Evolutionary conservation across 2,329 filamentous ascomycete species (phyloP).

Genomic region (Pseudocercospora fuligena): DNA sequence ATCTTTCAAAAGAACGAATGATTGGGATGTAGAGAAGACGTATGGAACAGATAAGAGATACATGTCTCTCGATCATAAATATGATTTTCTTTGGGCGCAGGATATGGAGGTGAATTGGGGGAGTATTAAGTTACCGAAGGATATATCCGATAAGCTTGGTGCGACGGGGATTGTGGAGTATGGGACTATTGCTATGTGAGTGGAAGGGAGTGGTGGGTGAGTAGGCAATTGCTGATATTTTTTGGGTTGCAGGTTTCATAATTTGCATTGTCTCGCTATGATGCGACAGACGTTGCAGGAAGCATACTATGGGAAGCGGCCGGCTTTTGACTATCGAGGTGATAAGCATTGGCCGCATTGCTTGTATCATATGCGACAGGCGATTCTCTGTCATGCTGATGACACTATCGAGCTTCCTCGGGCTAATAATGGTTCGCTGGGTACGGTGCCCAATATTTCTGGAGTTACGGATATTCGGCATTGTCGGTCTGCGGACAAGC

Average conservation of each 20-base stretch:
- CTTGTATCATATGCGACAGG: slow-evolving; percentile 19
- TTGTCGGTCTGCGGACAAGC: slow-evolving; percentile 21
- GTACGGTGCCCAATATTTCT: slow-evolving; percentile 9
- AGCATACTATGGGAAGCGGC: slow-evolving; percentile 17
- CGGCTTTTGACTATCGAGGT: slow-evolving; percentile 17
- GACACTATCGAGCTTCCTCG: slow-evolving; percentile 21
- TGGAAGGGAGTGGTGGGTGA: neutral
- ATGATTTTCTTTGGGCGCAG: slow-evolving; percentile 21
- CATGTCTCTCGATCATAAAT: slow-evolving; percentile 23
- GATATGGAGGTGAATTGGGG: slow-evolving; percentile 12
- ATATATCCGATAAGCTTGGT: slow-evolving; percentile 7
- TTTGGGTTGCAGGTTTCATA: slow-evolving; percentile 17
- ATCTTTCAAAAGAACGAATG: slow-evolving; percentile 3
- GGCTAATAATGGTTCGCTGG: slow-evolving; percentile 19
- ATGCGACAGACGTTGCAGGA: slow-evolving; percentile 20
- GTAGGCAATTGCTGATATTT: neutral
- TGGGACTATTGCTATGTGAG: slow-evolving; percentile 23
- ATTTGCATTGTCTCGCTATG: slow-evolving; percentile 19
- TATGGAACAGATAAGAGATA: slow-evolving; percentile 19
- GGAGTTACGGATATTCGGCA: slow-evolving; percentile 21
- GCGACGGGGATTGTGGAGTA: slow-evolving; percentile 12
- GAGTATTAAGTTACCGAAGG: slow-evolving; percentile 13
- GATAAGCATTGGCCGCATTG: slow-evolving; percentile 22
- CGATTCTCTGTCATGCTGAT: slow-evolving; percentile 19
- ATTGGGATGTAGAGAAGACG: slow-evolving; percentile 15